Conservation (phyloP, 2,329 filamentous ascomycete genomes). For the Monascus ruber region DNA sequence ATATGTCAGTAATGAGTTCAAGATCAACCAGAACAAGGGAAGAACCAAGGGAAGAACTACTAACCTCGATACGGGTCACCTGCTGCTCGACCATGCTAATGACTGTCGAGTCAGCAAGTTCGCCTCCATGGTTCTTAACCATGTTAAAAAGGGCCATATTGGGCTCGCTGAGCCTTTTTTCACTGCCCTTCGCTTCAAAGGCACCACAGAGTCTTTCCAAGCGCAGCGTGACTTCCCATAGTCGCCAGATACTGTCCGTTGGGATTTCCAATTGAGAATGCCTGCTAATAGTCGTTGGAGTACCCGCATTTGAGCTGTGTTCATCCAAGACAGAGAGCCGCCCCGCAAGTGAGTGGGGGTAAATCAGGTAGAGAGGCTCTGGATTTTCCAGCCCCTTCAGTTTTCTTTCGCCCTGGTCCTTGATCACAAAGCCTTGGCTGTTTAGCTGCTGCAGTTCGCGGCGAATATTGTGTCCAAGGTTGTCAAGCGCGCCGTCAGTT, state of each 20-base stretch:
- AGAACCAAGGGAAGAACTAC: slow-evolving; percentile 19
- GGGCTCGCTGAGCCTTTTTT: slow-evolving; percentile 57
- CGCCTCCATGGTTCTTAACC: slow-evolving; percentile 61
- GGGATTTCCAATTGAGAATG: slow-evolving; percentile 65
- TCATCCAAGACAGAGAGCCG: slow-evolving; percentile 43
- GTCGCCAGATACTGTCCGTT: slow-evolving; percentile 71
- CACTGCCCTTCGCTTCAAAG: slow-evolving; percentile 56
- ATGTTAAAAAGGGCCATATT: slow-evolving; percentile 73
- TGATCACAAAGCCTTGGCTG: slow-evolving; percentile 90
- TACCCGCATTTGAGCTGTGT: slow-evolving; percentile 34
- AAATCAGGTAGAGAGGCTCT: slow-evolving; percentile 89
- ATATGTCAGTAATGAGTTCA: slow-evolving; percentile 5
- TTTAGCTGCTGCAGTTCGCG: slow-evolving; percentile 78
- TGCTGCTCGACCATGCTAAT: slow-evolving; percentile 88
- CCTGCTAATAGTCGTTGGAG: slow-evolving; percentile 46
- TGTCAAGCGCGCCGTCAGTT: slow-evolving; percentile 66
- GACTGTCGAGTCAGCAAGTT: slow-evolving; percentile 79
- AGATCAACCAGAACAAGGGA: not conserved
- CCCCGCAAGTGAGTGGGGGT: slow-evolving; percentile 76
- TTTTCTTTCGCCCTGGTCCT: slow-evolving; percentile 89
- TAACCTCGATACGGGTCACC: slow-evolving; percentile 88
- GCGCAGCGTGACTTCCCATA: slow-evolving; percentile 81
- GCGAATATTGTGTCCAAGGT: slow-evolving; percentile 63
- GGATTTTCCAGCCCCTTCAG: slow-evolving; percentile 96
- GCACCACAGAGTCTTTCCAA: slow-evolving; percentile 88